Base-by-base conservation (phyloP, 2,329 filamentous ascomycete genomes). In the Metarhizium humberi region DNA sequence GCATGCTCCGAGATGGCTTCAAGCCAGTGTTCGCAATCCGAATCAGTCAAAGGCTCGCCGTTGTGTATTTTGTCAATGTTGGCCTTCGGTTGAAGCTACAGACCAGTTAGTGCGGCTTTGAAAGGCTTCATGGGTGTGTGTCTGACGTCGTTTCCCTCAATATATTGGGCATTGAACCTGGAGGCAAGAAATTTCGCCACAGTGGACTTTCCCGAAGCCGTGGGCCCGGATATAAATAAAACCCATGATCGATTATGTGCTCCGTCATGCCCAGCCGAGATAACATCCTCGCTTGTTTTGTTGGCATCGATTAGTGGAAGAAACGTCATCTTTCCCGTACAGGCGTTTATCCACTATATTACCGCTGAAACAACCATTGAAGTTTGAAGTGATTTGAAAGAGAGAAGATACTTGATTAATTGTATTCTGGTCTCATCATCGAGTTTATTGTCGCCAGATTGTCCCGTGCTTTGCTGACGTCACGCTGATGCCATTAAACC, bases 221-320 rank as follows among this genome's bases (percentile, higher is more conserved):
- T 43, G 6, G 40, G 40, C 6, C 40, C 40, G 13, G 40, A 43
- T 16, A 43, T 18, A n/a, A 43, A 50, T 56, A 32, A 64, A 63
- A 29, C 58, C 62, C 1, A 60, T 51, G 40, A 61, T 25, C 25
- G 3, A 25, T 25, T 25, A 25, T 25, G 25, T 25, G 25, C 1
- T 25, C 25, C 25, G 3, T 25, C 3, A 25, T 25, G 25, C 25
- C 25, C 25, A 25, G 25, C 25, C 25, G 25, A 25, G 25, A 25
- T 25, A 25, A 25, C 25, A 25, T 25, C 25, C 25, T 4, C 25
- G 25, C 3, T 4, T 25, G 25, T 25, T 25, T 25, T 25, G 25
- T 25, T 4, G 25, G 25, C 3, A 4, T 4, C 25, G 25, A 25
- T 25, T 25, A 25, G 25, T 25, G 25, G 25, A 25, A 25, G 25